These are phyloP conservation scores for Zygotorulaspora chibaensis DNA, from an alignment of 805 yeast genomes.

Conservation along the genomic window DNA sequence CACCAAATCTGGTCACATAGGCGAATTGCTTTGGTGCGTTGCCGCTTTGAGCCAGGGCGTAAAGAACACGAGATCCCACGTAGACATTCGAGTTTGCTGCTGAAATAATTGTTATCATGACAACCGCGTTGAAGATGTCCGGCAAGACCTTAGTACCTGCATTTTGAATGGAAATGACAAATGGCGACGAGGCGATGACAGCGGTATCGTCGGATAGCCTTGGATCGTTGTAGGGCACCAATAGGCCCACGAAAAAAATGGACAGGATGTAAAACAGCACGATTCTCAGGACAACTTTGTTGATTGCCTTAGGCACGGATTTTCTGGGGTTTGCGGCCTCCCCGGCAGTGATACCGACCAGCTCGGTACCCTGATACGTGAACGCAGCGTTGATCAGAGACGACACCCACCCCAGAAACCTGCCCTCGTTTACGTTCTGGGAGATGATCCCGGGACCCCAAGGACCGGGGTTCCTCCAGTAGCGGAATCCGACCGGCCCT, in stretches of 20 bases:
- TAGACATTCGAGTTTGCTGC: conserved; percentile 77
- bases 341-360: conserved; percentile 56
- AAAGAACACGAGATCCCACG: conserved; percentile 66
- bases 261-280: conserved; percentile 56
- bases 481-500: conserved; percentile 60
- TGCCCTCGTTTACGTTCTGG: conserved; percentile 38
- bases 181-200: conserved; percentile 57
- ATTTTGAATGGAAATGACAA: conserved; percentile 59
- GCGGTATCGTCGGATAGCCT: conserved; percentile 35
- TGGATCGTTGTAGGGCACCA: conserved; percentile 60
- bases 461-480: conserved; percentile 65
- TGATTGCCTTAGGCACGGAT: conserved; percentile 63
- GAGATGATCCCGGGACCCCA: conserved; percentile 56
- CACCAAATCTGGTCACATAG: conserved; percentile 54
- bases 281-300: conserved; percentile 61
- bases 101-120: conserved; percentile 60
- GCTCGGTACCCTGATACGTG: conserved; percentile 58
- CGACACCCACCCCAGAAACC: conserved; percentile 52
- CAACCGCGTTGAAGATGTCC: conserved; percentile 67
- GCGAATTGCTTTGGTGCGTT: conserved; percentile 56
- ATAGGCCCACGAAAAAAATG: conserved; percentile 58
- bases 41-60: conserved; percentile 55
- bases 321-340: conserved; percentile 63
- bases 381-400: conserved; percentile 53
- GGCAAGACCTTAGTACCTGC: conserved; percentile 67